phyloP scores from a whole-genome alignment of 768 basidiomycete species.

The Sutorius australiensis region DNA sequence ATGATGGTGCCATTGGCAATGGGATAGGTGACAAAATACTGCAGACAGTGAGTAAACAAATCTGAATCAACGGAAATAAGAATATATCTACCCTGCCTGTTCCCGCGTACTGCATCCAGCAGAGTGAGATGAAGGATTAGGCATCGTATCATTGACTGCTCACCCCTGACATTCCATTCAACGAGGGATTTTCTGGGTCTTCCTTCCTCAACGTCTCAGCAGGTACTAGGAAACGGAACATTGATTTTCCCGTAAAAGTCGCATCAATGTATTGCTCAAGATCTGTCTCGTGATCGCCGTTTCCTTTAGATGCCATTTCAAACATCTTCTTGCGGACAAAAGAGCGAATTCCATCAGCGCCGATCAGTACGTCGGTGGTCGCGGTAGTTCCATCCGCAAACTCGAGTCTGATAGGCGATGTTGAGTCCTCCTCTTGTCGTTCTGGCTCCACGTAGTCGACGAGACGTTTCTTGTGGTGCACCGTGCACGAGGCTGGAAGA shows the following conservation, averaged over 20 bases:
- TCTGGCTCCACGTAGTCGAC: slow-evolving; percentile 8
- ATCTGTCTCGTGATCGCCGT: not conserved
- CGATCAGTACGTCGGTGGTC: slow-evolving; percentile 41
- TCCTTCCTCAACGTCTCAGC: slow-evolving; percentile 27
- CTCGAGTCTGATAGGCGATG: slow-evolving; percentile 4
- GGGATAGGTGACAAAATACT: slow-evolving; percentile 42
- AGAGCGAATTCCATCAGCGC: slow-evolving; percentile 43
- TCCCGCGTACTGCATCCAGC: slow-evolving; percentile 9
- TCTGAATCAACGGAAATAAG: not conserved
- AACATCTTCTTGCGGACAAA: slow-evolving; percentile 25
- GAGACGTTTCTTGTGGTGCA: slow-evolving; percentile 20
- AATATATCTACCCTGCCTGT: slow-evolving; percentile 4
- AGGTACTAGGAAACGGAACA: slow-evolving; percentile 38
- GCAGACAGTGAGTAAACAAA: not conserved
- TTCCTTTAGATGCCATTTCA: slow-evolving; percentile 9
- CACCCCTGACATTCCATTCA: slow-evolving; percentile 22
- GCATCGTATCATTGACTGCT: slow-evolving; percentile 1
- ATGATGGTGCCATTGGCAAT: slow-evolving; percentile 35
- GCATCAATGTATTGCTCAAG: slow-evolving; percentile 23
- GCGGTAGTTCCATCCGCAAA: slow-evolving; percentile 18
- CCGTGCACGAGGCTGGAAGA: slow-evolving; percentile 17
- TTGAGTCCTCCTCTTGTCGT: slow-evolving; percentile 27
- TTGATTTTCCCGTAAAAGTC: slow-evolving; percentile 39
- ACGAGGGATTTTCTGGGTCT: slow-evolving; percentile 20
- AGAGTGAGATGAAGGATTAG: slow-evolving; percentile 6